These are phyloP conservation scores for Cytospora piceae DNA, from an alignment of 2,329 filamentous ascomycete species.

Conservation along the genomic window DNA sequence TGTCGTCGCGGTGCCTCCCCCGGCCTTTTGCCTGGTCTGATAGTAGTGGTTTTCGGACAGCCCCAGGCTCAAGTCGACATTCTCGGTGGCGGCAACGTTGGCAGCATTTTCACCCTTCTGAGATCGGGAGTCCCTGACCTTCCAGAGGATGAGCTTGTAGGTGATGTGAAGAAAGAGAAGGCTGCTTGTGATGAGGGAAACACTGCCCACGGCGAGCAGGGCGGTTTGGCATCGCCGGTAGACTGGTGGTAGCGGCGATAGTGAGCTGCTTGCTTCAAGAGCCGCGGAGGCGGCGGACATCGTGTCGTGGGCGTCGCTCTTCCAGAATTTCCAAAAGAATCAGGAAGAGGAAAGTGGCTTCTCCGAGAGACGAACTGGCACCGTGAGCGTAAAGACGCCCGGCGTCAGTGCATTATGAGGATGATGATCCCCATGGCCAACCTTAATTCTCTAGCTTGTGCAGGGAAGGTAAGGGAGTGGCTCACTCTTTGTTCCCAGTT, in stretches of 20 bases:
- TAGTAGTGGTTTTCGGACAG: constrained; percentile 36
- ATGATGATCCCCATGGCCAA: background rate
- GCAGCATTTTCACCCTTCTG: background rate
- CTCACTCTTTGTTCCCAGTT: background rate
- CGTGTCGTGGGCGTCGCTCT: background rate
- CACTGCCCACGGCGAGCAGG: constrained; percentile 33
- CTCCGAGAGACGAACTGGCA: background rate
- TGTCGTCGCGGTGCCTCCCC: background rate
- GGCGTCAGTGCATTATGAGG: background rate
- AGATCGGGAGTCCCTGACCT: constrained; percentile 31
- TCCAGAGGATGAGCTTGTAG: constrained; percentile 38
- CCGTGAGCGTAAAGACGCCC: background rate
- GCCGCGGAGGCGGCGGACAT: constrained; percentile 10
- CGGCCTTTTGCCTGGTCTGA: constrained; percentile 21
- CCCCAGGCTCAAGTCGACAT: constrained; percentile 36
- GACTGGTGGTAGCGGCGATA: constrained; percentile 34
- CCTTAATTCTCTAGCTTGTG: background rate
- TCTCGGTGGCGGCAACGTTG: background rate
- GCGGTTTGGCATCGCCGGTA: constrained; percentile 35
- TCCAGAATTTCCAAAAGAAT: background rate
- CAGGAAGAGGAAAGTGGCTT: background rate
- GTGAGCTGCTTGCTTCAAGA: constrained; percentile 19
- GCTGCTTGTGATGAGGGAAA: constrained; percentile 36
- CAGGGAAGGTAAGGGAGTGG: background rate
- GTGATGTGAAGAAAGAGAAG: constrained; percentile 38